Percentiles rank a stretch among this genome's conserved stretches.
Evolutionary conservation across 306 rosid species (phyloP).

Genomic region (Cicer cuneatum): DNA sequence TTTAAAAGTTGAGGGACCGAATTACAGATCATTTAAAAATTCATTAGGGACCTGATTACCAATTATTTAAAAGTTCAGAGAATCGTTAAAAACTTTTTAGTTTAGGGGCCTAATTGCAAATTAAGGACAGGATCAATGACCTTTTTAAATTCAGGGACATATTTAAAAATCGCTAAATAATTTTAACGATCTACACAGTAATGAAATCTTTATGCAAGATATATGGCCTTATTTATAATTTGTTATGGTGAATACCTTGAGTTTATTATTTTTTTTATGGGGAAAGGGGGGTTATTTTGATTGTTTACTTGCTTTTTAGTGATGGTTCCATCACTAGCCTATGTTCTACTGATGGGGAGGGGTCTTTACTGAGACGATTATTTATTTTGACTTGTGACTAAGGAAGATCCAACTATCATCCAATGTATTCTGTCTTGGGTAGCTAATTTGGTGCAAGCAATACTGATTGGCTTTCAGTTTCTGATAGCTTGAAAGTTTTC

Average conservation of each 20-base stretch:
- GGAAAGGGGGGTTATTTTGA: not conserved
- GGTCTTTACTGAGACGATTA: constrained; percentile 3
- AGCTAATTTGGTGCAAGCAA: constrained; percentile 13
- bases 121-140: not conserved
- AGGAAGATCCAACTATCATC: constrained; percentile 14
- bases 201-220: not conserved
- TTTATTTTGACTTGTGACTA: constrained; percentile 22
- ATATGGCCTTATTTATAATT: not conserved
- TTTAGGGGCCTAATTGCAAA: not conserved
- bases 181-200: not conserved
- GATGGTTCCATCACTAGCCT: constrained; percentile 14
- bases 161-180: not conserved
- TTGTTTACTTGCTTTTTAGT: constrained; percentile 8
- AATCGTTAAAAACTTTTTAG: not conserved
- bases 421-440: constrained; percentile 24
- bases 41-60: not conserved
- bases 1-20: not conserved
- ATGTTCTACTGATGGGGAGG: constrained; percentile 8
- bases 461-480: constrained; percentile 4
- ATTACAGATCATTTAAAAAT: not conserved
- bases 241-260: constrained; percentile 17
- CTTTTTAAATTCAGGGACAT: not conserved
- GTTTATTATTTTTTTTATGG: constrained; percentile 16
- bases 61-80: not conserved
- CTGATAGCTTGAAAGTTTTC: not conserved